phyloP scores from a whole-genome alignment of 805 yeast genomes.

The Cyberlindnera petersonii region DNA sequence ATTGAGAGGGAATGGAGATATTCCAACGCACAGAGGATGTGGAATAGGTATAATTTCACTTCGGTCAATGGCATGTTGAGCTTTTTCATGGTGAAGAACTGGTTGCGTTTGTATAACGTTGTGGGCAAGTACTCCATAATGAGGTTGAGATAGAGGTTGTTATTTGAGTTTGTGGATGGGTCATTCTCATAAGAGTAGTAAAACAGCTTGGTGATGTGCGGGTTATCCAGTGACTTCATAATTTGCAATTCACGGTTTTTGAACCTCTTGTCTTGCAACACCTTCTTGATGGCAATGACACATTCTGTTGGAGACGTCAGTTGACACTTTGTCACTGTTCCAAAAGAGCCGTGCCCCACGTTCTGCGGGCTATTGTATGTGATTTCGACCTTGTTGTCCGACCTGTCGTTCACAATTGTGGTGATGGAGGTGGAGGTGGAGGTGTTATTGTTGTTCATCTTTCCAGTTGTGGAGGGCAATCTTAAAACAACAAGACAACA shows the following conservation, averaged over 20 bases:
- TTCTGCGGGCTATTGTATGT: constrained; percentile 80
- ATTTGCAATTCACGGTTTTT: constrained; percentile 93
- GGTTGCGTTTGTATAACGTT: constrained; percentile 85
- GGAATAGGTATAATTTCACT: constrained; percentile 78
- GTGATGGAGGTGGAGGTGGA: constrained; percentile 1
- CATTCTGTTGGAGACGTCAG: constrained; percentile 63
- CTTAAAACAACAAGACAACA: too few relatives aligned
- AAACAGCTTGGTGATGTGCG: constrained; percentile 81
- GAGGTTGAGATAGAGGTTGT: constrained; percentile 80
- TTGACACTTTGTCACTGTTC: constrained; percentile 90
- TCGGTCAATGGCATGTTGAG: constrained; percentile 85
- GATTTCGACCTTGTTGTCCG: constrained; percentile 37
- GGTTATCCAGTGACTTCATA: constrained; percentile 85
- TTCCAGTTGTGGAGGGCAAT: too few relatives aligned
- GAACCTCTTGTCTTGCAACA: constrained; percentile 92
- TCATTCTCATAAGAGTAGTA: constrained; percentile 85
- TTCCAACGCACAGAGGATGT: constrained; percentile 71
- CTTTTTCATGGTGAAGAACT: constrained; percentile 73
- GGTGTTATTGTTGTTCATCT: not conserved
- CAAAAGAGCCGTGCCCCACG: constrained; percentile 99
- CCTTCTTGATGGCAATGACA: constrained; percentile 90
- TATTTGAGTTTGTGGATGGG: constrained; percentile 27
- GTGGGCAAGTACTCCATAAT: constrained; percentile 95
- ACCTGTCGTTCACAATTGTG: constrained; percentile 11
- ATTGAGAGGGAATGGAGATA: constrained; percentile 73